phyloP scores from a whole-genome alignment of 176 grass and related monocot species.

The Alloteropsis semialata region DNA sequence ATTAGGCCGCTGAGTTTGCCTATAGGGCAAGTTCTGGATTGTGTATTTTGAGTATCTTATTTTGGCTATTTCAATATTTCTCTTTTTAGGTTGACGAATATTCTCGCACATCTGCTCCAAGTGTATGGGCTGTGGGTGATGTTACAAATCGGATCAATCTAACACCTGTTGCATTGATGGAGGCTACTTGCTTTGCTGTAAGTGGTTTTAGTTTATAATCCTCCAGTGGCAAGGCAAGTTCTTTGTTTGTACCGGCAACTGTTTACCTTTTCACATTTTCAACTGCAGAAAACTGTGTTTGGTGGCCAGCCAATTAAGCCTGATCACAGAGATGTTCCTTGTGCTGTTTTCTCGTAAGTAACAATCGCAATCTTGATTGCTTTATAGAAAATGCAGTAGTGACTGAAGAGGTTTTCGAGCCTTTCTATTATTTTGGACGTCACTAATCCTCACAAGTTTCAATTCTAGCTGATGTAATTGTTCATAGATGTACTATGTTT shows the following conservation, averaged over 20 bases:
- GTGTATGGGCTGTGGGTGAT: conserved; percentile 96
- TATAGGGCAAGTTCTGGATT: neutral
- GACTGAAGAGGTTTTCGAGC: neutral
- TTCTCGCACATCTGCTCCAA: conserved; percentile 70
- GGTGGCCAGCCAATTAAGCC: conserved; percentile 80
- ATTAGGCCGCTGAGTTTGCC: neutral
- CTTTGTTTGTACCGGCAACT: conserved; percentile 3
- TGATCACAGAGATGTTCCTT: conserved; percentile 79
- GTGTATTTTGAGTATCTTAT: conserved; percentile 14
- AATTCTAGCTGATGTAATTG: neutral
- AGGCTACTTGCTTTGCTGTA: conserved; percentile 97
- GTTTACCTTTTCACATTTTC: conserved; percentile 19
- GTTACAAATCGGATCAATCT: conserved; percentile 95
- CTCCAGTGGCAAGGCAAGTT: neutral
- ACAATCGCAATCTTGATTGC: neutral
- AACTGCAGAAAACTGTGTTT: conserved; percentile 91
- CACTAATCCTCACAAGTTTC: neutral
- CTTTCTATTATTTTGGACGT: neutral
- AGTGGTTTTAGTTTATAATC: conserved; percentile 12
- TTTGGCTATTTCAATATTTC: neutral
- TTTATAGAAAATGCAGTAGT: neutral
- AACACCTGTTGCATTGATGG: conserved; percentile 95
- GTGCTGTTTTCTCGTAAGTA: conserved; percentile 89
- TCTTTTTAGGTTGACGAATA: conserved; percentile 87
- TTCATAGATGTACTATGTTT: neutral